Evolutionary conservation across 495 filamentous ascomycete species (phyloP).

Genomic region (Xylaria cubensis): DNA sequence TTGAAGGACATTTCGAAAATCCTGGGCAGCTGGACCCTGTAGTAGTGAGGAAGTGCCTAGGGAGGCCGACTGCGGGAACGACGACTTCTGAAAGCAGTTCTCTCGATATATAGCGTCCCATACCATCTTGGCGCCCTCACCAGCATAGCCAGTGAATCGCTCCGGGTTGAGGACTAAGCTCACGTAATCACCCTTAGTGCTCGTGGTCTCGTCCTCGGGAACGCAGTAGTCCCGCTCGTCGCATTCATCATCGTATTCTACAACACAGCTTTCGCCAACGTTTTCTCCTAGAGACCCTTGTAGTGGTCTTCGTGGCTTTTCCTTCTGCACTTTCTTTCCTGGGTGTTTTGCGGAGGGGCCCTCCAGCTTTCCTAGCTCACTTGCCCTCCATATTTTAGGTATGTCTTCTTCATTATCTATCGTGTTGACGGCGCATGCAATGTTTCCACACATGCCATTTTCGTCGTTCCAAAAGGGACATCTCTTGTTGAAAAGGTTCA

Average conservation of each 20-base stretch:
- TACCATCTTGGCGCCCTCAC: conserved; percentile 80
- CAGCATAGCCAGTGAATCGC: conserved; percentile 91
- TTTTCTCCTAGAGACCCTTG: conserved; percentile 82
- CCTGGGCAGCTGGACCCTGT: conserved; percentile 71
- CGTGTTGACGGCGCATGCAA: conserved; percentile 96
- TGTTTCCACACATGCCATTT: conserved; percentile 94
- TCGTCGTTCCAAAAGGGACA: conserved; percentile 97
- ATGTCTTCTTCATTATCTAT: conserved; percentile 95
- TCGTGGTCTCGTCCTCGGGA: conserved; percentile 88
- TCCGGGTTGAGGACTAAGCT: conserved; percentile 93
- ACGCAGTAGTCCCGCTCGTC: conserved; percentile 98
- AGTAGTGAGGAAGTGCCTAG: conserved; percentile 49
- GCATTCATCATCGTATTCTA: conserved; percentile 97
- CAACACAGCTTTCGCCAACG: conserved; percentile 93
- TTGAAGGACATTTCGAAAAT: conserved; percentile 82
- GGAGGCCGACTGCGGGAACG: conserved; percentile 57
- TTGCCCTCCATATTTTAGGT: conserved; percentile 86
- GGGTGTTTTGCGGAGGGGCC: conserved; percentile 92
- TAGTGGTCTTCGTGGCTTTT: conserved; percentile 74
- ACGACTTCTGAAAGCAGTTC: conserved; percentile 88
- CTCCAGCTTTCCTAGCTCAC: conserved; percentile 90
- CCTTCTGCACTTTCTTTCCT: conserved; percentile 70
- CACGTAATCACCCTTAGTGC: conserved; percentile 93
- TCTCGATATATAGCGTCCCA: conserved; percentile 98
- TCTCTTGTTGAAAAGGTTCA: conserved; percentile 94